Evolutionary conservation across 2,329 filamentous ascomycete genomes (phyloP).

Genomic region (Neurospora sp.): DNA sequence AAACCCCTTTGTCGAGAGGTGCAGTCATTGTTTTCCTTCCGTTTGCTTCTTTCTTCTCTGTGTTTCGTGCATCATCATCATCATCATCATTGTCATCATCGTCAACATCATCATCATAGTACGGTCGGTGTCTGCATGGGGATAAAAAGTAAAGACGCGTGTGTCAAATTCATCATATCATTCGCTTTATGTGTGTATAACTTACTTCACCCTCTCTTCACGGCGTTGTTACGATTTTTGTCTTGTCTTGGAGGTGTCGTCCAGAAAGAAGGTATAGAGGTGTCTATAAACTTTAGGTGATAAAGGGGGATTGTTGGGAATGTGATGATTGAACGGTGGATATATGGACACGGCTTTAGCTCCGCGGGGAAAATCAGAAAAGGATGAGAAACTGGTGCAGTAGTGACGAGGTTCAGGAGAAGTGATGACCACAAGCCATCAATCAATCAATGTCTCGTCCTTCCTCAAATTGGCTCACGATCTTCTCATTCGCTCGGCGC

Average conservation of each 20-base stretch:
- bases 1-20: background rate
- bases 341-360: background rate
- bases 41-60: background rate
- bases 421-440: background rate
- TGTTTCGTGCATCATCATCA: background rate
- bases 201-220: background rate
- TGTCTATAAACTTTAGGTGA: background rate
- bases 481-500: background rate
- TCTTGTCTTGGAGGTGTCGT: background rate
- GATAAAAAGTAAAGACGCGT: background rate
- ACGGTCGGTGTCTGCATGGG: background rate
- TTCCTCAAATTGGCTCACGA: background rate
- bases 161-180: background rate
- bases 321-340: background rate
- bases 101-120: background rate
- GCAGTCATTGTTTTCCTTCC: background rate
- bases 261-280: background rate
- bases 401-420: background rate
- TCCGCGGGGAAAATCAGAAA: background rate
- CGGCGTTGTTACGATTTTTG: background rate
- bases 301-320: background rate
- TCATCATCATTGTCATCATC: background rate
- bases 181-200: background rate
- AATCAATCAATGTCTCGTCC: background rate
- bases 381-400: background rate